Evolutionary conservation across 2,329 filamentous ascomycete genomes (phyloP).

Genomic region (Scedosporium minutisporum): DNA sequence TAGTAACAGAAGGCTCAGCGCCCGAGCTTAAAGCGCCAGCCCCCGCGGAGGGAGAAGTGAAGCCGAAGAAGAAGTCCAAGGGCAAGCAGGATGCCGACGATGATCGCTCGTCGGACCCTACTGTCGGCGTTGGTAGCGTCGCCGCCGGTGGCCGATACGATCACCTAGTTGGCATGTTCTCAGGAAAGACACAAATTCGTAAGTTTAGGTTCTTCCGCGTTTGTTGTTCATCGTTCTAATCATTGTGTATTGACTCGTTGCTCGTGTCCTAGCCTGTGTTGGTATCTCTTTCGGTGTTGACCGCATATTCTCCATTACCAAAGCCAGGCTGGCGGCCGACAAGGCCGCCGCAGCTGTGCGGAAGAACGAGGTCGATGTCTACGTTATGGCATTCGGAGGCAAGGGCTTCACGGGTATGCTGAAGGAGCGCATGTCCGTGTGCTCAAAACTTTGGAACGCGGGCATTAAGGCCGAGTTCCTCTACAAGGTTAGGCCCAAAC

Average conservation of each 20-base stretch:
- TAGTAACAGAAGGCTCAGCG: constrained; percentile 72
- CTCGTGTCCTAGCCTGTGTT: constrained; percentile 31
- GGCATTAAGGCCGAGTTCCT: constrained; percentile 87
- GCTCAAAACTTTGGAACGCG: constrained; percentile 69
- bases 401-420: constrained; percentile 75
- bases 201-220: constrained; percentile 1
- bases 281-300: constrained; percentile 86
- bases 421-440: constrained; percentile 74
- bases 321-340: constrained; percentile 60
- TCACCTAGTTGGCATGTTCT: constrained; percentile 90
- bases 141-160: constrained; percentile 89
- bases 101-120: constrained; percentile 70
- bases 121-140: constrained; percentile 74
- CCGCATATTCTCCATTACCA: constrained; percentile 87
- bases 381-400: constrained; percentile 88
- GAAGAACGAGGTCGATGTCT: constrained; percentile 75
- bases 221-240: background rate
- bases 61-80: constrained; percentile 34
- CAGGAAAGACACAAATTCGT: constrained; percentile 68
- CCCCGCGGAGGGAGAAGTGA: constrained; percentile 25
- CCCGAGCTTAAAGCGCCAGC: constrained; percentile 30
- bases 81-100: constrained; percentile 39
- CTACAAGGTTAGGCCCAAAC: constrained; percentile 84
- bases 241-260: constrained; percentile 21
- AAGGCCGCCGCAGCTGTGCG: constrained; percentile 40